Evolutionary conservation across 2,329 filamentous ascomycete genomes (phyloP).

Genomic region (Pseudopyrenochaeta lycopersici): DNA sequence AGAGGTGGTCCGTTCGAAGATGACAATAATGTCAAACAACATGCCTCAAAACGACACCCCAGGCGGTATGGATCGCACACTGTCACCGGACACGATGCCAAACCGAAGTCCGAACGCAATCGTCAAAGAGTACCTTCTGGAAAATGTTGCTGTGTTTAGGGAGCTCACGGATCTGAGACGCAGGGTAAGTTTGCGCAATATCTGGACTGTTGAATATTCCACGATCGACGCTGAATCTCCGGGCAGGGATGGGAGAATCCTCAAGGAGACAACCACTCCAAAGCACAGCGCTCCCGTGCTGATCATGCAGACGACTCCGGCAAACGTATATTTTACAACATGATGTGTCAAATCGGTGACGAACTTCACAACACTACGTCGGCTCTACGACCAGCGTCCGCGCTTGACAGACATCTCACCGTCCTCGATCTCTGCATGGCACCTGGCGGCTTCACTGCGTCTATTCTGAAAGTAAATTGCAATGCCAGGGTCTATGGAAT

Average conservation of each 20-base stretch:
- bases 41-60: too few relatives aligned
- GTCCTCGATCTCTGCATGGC: conserved; percentile 67
- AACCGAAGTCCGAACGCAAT: too few relatives aligned
- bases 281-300: conserved; percentile 49
- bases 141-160: conserved; percentile 1
- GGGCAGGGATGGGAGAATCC: conserved; percentile 57
- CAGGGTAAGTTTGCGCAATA: conserved; percentile 2
- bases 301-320: conserved; percentile 42
- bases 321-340: conserved; percentile 45
- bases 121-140: conserved; percentile 4
- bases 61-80: too few relatives aligned
- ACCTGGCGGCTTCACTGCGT: conserved; percentile 61
- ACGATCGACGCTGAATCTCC: not conserved
- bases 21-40: too few relatives aligned
- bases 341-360: conserved; percentile 56
- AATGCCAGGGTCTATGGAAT: conserved; percentile 50
- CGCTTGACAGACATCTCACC: not conserved
- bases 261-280: conserved; percentile 55
- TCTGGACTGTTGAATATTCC: not conserved
- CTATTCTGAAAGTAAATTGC: conserved; percentile 50
- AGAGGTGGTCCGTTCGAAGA: too few relatives aligned
- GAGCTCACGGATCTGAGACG: conserved; percentile 5
- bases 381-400: conserved; percentile 38
- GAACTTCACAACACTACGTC: conserved; percentile 52
- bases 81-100: too few relatives aligned